Percentiles rank a stretch among this genome's conserved stretches.
These are phyloP conservation scores for Pseudogymnoascus sp. DNA, from an alignment of 2,329 filamentous ascomycete species.

Conservation along the genomic window DNA sequence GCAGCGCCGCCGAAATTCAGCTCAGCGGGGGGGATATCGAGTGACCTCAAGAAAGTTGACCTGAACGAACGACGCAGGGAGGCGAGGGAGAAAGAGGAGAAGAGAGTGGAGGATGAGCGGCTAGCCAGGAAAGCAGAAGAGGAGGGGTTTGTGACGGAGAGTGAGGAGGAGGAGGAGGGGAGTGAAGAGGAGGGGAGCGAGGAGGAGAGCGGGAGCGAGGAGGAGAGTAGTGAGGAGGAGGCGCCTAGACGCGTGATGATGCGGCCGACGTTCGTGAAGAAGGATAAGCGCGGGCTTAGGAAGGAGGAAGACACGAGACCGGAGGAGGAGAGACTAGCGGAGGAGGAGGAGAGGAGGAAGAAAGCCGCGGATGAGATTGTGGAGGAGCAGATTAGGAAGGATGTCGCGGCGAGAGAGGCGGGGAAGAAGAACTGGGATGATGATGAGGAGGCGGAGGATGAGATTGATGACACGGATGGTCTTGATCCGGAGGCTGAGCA, in stretches of 20 bases:
- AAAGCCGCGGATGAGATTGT: conserved; percentile 72
- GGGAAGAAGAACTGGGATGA: conserved; percentile 82
- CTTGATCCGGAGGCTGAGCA: conserved; percentile 81
- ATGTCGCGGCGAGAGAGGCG: conserved; percentile 65
- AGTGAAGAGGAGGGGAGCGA: conserved; percentile 28
- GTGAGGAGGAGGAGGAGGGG: conserved; percentile 30
- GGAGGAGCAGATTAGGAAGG: conserved; percentile 80
- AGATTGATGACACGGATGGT: conserved; percentile 84
- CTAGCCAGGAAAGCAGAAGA: conserved; percentile 38
- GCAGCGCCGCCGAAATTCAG: conserved; percentile 53
- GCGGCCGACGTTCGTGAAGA: conserved; percentile 57
- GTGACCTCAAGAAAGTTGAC: conserved; percentile 45
- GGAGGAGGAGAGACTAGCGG: conserved; percentile 38
- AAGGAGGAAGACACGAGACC: conserved; percentile 27
- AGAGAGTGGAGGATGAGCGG: conserved; percentile 40
- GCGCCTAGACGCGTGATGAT: conserved; percentile 51
- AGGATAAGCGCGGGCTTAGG: conserved; percentile 41
- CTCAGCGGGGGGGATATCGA: conserved; percentile 47
- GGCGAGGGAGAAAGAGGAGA: conserved; percentile 41
- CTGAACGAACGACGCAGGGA: conserved; percentile 41
- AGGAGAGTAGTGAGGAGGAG: conserved; percentile 46
- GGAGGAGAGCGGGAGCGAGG: conserved; percentile 22
- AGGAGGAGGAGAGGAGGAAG: conserved; percentile 58
- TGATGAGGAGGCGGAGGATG: conserved; percentile 59
- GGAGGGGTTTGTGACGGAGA: conserved; percentile 56